Conservation (phyloP, 495 filamentous ascomycete genomes). For the Xylaria intraflava region DNA sequence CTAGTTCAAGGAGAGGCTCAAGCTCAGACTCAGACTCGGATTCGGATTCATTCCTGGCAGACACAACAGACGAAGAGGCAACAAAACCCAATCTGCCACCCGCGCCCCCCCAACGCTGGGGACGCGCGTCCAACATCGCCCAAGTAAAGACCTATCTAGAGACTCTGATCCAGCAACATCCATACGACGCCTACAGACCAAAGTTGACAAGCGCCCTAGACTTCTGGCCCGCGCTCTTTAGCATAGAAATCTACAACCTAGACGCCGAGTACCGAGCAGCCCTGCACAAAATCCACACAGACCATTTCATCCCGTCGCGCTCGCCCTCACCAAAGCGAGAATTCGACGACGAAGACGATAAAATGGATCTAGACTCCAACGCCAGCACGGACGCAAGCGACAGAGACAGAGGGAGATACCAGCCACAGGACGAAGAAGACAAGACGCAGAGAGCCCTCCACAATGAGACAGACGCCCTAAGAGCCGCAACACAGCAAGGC, state of each 20-base stretch:
- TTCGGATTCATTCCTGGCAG: neutral
- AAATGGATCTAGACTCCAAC: slow-evolving; percentile 6
- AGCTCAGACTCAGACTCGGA: neutral
- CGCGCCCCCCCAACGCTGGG: slow-evolving; percentile 11
- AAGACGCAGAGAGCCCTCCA: slow-evolving; percentile 1
- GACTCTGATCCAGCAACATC: slow-evolving; percentile 32
- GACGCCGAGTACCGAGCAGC: slow-evolving; percentile 21
- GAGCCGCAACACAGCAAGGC: slow-evolving; percentile 19
- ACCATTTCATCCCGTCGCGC: neutral
- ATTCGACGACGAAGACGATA: slow-evolving; percentile 9
- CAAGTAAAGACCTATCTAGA: slow-evolving; percentile 28
- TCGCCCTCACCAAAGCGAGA: neutral
- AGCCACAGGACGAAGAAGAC: slow-evolving; percentile 15
- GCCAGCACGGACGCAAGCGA: slow-evolving; percentile 4
- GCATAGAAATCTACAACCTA: slow-evolving; percentile 33
- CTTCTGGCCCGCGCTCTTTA: slow-evolving; percentile 37
- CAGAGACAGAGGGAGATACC: neutral
- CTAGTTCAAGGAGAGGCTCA: neutral
- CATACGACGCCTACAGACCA: slow-evolving; percentile 27
- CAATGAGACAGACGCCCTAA: slow-evolving; percentile 16
- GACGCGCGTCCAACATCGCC: slow-evolving; percentile 20
- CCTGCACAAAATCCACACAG: slow-evolving; percentile 1
- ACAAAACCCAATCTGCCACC: neutral
- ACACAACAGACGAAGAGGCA: neutral
- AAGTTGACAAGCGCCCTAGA: slow-evolving; percentile 28